Evolutionary conservation across 1,284 basidiomycete species (phyloP), one percentile per base, ranked within the genome.

Genomic region (Cronartium quercuum): DNA sequence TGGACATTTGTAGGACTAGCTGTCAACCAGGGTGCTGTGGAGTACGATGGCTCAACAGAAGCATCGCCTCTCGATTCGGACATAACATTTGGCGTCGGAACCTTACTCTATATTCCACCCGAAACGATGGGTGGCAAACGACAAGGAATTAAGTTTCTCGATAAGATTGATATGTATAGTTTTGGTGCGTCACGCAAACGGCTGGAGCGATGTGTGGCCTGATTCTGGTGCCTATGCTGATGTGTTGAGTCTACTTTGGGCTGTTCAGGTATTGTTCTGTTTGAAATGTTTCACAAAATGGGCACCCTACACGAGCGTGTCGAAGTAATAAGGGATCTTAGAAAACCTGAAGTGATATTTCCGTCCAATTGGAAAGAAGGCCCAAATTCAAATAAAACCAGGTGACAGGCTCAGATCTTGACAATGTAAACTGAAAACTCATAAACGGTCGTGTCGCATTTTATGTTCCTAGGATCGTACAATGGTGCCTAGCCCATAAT

Each of bases 241-340:
- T n/a, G 66, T 62, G 29, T 21, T 76, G 73, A 35, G 62, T 76
- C 44, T 63, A 58, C 37, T 34, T 47, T 65, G 40, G 57, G n/a
- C 38, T 64, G 40, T 18, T 41, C 58, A 35, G 61, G 91, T 89
- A 89, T 98, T 79, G 94, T 97, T 37, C 95, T 97, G 83, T 98
- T 98, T 80, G 94, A 98, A 84, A 96, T 97, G 93, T 93, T 94
- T 81, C 92, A 90, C 83, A 85, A 86, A n/a, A 97, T 94, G 0
- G 89, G 88, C 1, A 87, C 91, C 12, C 62, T 66, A 38, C 69
- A 73, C 69, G 94, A 98, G 81, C 88, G 94, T 15, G 90, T 91
- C 60, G 86, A 86, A 2, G 91, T 94, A 18, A 86, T 97, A 6
- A 89, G 90, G 77, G 88, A 89, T 65, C 81, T 96, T 42, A 85